Evolutionary conservation across 192 early-diverging fungal genomes (phyloP), one percentile per base, ranked within the genome.

Genomic region (Gigaspora rosea): DNA sequence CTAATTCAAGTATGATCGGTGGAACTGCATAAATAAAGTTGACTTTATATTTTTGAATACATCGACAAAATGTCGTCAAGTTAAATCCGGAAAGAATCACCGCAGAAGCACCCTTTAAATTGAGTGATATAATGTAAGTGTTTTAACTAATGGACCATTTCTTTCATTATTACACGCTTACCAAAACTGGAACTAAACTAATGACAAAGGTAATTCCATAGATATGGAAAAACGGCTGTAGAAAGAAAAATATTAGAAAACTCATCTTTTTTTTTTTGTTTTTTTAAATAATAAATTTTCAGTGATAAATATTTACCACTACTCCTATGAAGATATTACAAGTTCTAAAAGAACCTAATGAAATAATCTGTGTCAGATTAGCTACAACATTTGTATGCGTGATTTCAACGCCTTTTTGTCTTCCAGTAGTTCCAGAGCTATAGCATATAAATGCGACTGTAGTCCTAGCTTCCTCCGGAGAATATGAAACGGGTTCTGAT

Each of bases 361-460:
- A 64, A 5, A 78, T 71, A 32, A 88, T 83, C 73, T 94, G 91
- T 41, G 82, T 22, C 20, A 90, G 81, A 75, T 96, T 96, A 46
- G 94, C 85, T 12, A 94, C 91, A 79, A 95, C 88, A 84, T 95
- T 96, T 11, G 79, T 76, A 69, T 96, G 94, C 32, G 91, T 95
- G 3, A 93, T 89, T 65, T 87, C 84, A n/a, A 97, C 95, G 73
- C 94, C 95, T 80, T 98, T 98, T 48, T 93, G 90, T 62, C 78
- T 85, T 22, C 93, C 90, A 1, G 87, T 90, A 13, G 88, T 90
- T 16, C 87, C 88, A 27, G 87, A 88, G 20, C 87, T 89, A 82
- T 92, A 95, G 78, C 90, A 92, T 16, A 94, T 79, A 73, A 89
- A 90, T 16, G 91, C 91, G 13, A 74, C 79, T 3, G 78, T 59